Evolutionary conservation across 768 basidiomycete genomes (phyloP), one percentile per base, ranked within the genome.

Genomic region (Naematelia aurantialba): DNA sequence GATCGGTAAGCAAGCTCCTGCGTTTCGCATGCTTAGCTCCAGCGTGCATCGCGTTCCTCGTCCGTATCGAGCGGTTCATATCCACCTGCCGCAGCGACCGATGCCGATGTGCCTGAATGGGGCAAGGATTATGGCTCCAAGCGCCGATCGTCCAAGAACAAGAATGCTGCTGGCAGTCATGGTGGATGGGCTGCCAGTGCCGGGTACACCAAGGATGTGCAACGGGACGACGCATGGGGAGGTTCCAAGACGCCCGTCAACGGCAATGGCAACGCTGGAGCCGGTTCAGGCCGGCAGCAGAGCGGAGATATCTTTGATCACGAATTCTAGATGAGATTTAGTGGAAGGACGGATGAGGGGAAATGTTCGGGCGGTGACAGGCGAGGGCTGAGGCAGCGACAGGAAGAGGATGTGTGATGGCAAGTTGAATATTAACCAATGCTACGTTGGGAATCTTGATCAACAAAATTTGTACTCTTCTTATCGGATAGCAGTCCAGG

Each of bases 101-200:
- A 74, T 47, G 63, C 63, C 30, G 73, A 75, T 56, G 72, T 76
- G 1, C 75, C 75, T 26, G 75, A 76, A 55, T 78, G 78, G 78
- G 76, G 76, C 34, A 62, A 62, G 61, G 75, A 76, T 44, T 78
- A 77, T 62, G 78, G 77, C 14, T 58, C 63, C 27, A 66, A 58
- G 58, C 53, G 52, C 52, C 42, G 54, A 55, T 56, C 53, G 12
- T 50, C 25, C 14, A 62, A 63, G 42, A 63, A 63, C 26, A 65
- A 61, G 39, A 67, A 59, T 44, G 26, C 47, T 51, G 21, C 12
- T 56, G 27, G 50, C 44, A 29, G 55, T 34, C 10, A 56, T 47
- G 47, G 47, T 19, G 56, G 56, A 34, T 57, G 54, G n/a, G 17
- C 53, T 2, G 55, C 39, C 25, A 48, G 57, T 46, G 26, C 21